Conservation (phyloP, 768 basidiomycete species). For the Tricholoma matsutake region DNA sequence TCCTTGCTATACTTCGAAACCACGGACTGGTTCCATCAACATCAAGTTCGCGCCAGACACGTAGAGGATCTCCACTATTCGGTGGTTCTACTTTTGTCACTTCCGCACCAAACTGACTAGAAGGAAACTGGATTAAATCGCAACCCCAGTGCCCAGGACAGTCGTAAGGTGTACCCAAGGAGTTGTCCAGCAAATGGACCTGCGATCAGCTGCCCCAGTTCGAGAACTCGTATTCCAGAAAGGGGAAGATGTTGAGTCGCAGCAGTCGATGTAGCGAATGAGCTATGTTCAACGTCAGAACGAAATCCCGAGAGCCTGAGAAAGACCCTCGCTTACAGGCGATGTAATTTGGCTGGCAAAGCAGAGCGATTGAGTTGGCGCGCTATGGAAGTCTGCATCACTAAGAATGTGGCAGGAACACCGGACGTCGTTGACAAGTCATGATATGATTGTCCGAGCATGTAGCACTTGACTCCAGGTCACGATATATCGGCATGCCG, state of each 20-base stretch:
- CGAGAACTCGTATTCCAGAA: constrained; percentile 60
- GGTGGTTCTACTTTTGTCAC: constrained; percentile 72
- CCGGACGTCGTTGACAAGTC: too few relatives aligned
- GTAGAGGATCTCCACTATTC: constrained; percentile 58
- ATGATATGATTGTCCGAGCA: too few relatives aligned
- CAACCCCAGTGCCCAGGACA: not conserved
- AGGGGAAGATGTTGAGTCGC: constrained; percentile 46
- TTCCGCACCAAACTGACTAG: constrained; percentile 69
- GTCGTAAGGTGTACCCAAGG: constrained; percentile 47
- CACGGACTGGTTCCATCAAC: constrained; percentile 70
- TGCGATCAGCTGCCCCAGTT: constrained; percentile 69
- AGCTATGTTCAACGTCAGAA: not conserved
- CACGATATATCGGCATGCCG: too few relatives aligned
- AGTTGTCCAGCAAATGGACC: constrained; percentile 73
- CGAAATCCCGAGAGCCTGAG: not conserved
- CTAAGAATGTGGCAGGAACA: too few relatives aligned
- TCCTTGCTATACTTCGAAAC: constrained; percentile 69
- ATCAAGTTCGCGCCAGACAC: constrained; percentile 71
- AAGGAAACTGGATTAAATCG: not conserved
- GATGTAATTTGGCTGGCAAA: not conserved
- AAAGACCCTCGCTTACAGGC: not conserved
- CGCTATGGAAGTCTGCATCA: not conserved
- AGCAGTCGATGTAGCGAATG: constrained; percentile 13
- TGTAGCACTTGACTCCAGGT: too few relatives aligned
- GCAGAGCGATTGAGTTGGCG: not conserved